Evolutionary conservation across 768 basidiomycete species (phyloP).

Genomic region (Macrolepiota albuminosa): DNA sequence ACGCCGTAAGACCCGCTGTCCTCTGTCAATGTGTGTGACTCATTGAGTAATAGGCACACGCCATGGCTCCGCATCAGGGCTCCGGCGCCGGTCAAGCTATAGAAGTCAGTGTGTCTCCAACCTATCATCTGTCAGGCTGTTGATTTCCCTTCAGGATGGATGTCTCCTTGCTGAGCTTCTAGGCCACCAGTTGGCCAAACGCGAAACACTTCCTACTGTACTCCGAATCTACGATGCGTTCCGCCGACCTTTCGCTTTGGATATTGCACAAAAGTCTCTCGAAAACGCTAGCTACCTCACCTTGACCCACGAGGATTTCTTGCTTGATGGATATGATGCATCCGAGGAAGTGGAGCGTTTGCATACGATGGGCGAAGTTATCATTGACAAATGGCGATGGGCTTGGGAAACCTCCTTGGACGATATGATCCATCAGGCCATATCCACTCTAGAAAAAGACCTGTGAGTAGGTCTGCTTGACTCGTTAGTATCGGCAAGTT

Average conservation of each 20-base stretch:
- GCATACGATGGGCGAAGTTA: constrained; percentile 19
- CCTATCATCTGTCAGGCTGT: background rate
- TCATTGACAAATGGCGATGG: constrained; percentile 39
- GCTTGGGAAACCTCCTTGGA: constrained; percentile 31
- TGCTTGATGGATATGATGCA: constrained; percentile 16
- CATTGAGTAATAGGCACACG: constrained; percentile 28
- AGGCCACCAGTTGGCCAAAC: constrained; percentile 9
- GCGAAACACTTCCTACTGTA: constrained; percentile 18
- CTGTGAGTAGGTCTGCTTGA: background rate
- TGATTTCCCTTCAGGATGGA: constrained; percentile 26
- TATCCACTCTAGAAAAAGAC: background rate
- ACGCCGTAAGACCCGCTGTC: constrained; percentile 30
- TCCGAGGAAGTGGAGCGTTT: constrained; percentile 18
- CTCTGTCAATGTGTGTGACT: background rate
- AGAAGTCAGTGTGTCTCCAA: constrained; percentile 24
- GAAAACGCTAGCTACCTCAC: constrained; percentile 14
- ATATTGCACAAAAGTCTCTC: constrained; percentile 19
- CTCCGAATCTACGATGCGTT: constrained; percentile 29
- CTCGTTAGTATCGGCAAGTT: background rate
- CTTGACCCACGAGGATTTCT: constrained; percentile 15
- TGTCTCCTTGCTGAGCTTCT: constrained; percentile 30
- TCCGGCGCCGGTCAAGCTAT: constrained; percentile 47
- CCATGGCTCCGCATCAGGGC: constrained; percentile 44
- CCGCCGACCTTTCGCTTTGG: constrained; percentile 30
- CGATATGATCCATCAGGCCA: constrained; percentile 20